Base-by-base conservation (phyloP, 2,329 filamentous ascomycete genomes). In the Didymella lethalis region DNA sequence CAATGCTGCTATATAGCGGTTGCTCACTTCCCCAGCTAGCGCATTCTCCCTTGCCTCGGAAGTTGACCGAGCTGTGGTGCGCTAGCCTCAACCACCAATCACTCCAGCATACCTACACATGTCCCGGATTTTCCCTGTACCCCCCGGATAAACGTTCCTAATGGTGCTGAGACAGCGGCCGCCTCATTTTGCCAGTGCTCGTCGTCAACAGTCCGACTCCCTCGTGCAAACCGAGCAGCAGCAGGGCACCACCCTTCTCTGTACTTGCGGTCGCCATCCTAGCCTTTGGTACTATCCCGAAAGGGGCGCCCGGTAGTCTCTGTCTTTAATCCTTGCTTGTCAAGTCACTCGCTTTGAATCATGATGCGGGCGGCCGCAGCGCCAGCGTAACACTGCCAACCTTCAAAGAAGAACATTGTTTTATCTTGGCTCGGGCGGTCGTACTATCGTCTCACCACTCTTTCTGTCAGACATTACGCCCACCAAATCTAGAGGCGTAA, bases 321-420 rank as follows among this genome's bases (percentile, higher is more conserved):
- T 36, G 7, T 8, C 20, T 29, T 46, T 6, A 1, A 18, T 23
- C 4, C 2, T 38, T 25, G 20, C 26, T 48, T 20, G 20, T 20
- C 36, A 20, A 46, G 16, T 18, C 14, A 20, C 26, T 34, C 23
- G 23, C 18, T 38, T 32, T 2, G 38, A 32, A 32, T 16, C 38
- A 48, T 14, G 46, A 48, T 38, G 46, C 38, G 18, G 46, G 46
- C n/a, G 46, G 46, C 20, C 38, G 38, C 29, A 48, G 46, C 23
- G 46, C 46, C 31, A 48, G 46, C 20, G 46, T 48, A 26, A 48
- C 46, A 10, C 31, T 48, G 20, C 46, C 46, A n/a, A 32, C 46
- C 18, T 48, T 48, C 46, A 48, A 48, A 23, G 23, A 48, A 14
- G 46, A 48, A 14, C 38, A 48, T 14, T 18, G 18, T 31, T 32